A percentile compares a stretch with the other conserved stretches of the same genome.
Evolutionary conservation across 23 red algal species (phyloP).

Genomic region (Porphyridium purpureum): DNA sequence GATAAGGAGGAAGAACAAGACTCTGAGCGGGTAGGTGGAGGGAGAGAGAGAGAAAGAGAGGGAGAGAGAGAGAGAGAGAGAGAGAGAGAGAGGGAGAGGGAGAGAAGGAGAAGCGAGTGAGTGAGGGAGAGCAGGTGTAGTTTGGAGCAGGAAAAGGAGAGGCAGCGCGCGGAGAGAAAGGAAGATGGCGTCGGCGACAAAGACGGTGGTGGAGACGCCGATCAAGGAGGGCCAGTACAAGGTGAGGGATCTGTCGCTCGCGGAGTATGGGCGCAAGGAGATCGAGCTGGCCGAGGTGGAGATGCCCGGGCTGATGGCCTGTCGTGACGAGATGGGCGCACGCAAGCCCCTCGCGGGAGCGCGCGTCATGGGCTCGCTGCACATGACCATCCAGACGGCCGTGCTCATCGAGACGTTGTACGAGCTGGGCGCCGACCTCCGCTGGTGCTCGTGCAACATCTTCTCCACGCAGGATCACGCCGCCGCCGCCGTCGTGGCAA

Average conservation of each 20-base stretch:
- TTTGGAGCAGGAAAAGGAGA: no score
- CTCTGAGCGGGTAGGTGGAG: no score
- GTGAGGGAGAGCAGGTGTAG: no score
- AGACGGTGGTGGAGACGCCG: constrained; percentile 2
- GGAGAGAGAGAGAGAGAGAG: no score
- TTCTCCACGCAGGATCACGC: constrained; percentile 97
- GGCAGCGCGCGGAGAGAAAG: no score
- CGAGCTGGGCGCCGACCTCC: constrained; percentile 76
- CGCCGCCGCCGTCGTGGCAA: constrained; percentile 76
- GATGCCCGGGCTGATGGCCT: constrained; percentile 91
- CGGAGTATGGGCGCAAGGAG: constrained; percentile 80
- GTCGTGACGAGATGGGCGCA: constrained; percentile 67
- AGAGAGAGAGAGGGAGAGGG: no score
- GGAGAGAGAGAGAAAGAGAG: no score
- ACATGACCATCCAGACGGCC: constrained; percentile 98
- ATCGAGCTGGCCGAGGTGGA: constrained; percentile 81
- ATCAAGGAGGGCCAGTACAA: constrained; percentile 71
- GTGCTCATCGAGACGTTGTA: constrained; percentile 96
- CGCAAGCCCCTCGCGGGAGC: constrained; percentile 64
- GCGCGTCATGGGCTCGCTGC: constrained; percentile 84
- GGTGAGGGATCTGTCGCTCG: constrained; percentile 69
- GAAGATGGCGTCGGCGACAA: constrained; percentile 1
- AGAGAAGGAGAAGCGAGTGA: no score
- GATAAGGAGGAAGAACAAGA: no score
- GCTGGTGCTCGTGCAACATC: constrained; percentile 99